Conservation (phyloP, 192 early-diverging fungal genomes). For the Umbelopsis isabellina region DNA sequence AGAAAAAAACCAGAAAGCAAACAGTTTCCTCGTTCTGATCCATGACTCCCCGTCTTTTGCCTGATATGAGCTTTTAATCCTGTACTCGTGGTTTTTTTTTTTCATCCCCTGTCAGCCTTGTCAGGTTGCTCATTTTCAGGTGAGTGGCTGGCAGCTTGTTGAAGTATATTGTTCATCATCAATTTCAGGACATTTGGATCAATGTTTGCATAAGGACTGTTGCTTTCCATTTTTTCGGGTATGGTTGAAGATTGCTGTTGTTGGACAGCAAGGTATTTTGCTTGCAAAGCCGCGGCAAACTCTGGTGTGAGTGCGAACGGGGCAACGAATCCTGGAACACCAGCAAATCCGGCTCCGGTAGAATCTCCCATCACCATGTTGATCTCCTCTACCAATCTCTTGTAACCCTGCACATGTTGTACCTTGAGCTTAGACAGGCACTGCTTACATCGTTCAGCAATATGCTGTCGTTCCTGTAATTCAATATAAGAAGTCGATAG, state of each 20-base stretch:
- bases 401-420: conserved; percentile 76
- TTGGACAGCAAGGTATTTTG: conserved; percentile 25
- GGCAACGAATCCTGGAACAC: conserved; percentile 12
- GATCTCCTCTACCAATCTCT: conserved; percentile 80
- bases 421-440: conserved; percentile 62
- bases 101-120: background rate
- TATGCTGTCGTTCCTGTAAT: conserved; percentile 69
- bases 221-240: background rate
- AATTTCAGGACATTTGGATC: conserved; percentile 15
- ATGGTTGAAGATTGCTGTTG: conserved; percentile 5
- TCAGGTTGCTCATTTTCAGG: background rate
- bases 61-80: background rate
- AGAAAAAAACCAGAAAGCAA: background rate
- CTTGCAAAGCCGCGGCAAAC: conserved; percentile 35
- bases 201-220: background rate
- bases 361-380: conserved; percentile 44
- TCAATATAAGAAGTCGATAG: conserved; percentile 80
- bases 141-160: background rate
- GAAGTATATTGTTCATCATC: conserved; percentile 14
- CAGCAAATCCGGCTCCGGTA: conserved; percentile 2
- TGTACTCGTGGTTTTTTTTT: too few species aligned
- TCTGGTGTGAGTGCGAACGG: conserved; percentile 31
- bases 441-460: conserved; percentile 75
- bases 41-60: background rate
- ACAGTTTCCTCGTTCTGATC: background rate